phyloP scores from a whole-genome alignment of 2,329 filamentous ascomycete species.

The Scleromitrula shiraiana region DNA sequence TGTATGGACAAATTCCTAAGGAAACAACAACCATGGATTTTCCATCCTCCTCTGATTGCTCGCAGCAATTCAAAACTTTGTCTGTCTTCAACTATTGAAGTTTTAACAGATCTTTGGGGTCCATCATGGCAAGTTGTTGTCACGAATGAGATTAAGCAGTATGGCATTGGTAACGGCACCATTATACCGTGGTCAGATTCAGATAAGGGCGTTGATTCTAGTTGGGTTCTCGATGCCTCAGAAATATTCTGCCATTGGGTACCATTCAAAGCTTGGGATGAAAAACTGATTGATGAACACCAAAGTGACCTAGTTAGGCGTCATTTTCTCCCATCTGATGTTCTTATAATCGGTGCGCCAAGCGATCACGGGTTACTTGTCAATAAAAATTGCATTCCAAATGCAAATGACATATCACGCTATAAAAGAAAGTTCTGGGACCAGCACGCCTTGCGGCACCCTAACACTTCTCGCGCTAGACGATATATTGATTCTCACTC shows the following conservation, averaged over 20 bases:
- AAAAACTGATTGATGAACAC: background rate
- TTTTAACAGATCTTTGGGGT: conserved; percentile 12
- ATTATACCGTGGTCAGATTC: conserved; percentile 11
- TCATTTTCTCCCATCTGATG: background rate
- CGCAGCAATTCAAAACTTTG: background rate
- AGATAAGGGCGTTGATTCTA: too few species aligned
- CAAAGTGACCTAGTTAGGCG: background rate
- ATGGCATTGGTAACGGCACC: conserved; percentile 14
- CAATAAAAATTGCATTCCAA: background rate
- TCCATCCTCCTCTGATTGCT: background rate
- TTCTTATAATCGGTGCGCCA: background rate
- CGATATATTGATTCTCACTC: conserved; percentile 12
- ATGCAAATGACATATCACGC: background rate
- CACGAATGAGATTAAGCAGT: conserved; percentile 9
- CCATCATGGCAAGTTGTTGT: conserved; percentile 8
- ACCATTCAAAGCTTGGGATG: background rate
- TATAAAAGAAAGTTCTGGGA: conserved; percentile 8
- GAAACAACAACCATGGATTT: background rate
- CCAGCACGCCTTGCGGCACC: conserved; percentile 10
- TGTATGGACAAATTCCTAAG: conserved; percentile 1
- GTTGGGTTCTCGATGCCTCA: background rate
- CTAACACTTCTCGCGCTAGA: conserved; percentile 8
- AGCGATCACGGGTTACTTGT: background rate
- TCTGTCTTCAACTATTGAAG: conserved; percentile 5
- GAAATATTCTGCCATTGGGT: conserved; percentile 1